Base-by-base conservation (phyloP, 192 early-diverging fungal genomes). In the Coemansia sp. region DNA sequence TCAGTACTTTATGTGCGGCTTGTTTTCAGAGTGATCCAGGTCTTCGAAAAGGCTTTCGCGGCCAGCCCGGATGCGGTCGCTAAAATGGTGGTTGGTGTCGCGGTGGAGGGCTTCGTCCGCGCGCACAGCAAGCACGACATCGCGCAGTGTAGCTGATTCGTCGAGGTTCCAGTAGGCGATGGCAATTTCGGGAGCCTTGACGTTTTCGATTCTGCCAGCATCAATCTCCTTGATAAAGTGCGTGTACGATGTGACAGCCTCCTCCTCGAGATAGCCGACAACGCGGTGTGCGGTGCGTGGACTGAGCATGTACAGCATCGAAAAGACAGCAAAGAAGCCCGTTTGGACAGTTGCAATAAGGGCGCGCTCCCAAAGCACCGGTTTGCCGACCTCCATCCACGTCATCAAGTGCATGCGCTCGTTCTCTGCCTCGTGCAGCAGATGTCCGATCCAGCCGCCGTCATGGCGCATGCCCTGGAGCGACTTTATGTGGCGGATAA, bases 371-470 rank as follows among this genome's bases (percentile, higher is more conserved):
- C 83, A 85, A 0, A 87, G 35, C 10, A 78, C 85, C 1, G 91
- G 91, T 59, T 89, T 80, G 52, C 87, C 73, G 24, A 89, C 73
- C 59, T 88, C 88, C 88, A 92, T 92, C 90, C 90, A 93, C 5
- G 90, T 93, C 72, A 90, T 79, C 49, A 90, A 67, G 69, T 91
- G 87, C 88, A 88, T 89, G 14, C 84, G 80, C 73, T 96, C 94
- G 78, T 96, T 96, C 71, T 98, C 93, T 11, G 96, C 96, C 78
- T 98, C 94, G 63, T 95, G 93, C 46, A 96, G 81, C 52, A 98
- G 70, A 64, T 94, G 94, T 12, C 85, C 84, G 77, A 98, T 94
- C 92, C 94, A 96, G 23, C 96, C 94, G 55, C 92, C 86, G 77
- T 98, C 96, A 65, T 93, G 89, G 7, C 84, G 79, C 76, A 94